Base-by-base conservation (phyloP, 169 alveolate species). In the Plasmodium malariae region DNA sequence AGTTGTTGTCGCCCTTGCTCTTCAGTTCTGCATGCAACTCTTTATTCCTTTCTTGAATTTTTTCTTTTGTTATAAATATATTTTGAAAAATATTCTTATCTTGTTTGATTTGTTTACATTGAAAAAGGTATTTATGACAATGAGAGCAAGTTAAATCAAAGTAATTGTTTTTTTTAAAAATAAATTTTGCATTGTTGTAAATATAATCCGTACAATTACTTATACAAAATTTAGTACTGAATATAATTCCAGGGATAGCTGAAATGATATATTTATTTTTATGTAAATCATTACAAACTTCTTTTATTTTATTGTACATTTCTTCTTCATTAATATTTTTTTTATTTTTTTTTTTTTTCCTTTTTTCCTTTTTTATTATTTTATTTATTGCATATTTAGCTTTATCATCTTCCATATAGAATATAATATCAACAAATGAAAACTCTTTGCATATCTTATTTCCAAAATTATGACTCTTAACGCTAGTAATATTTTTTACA, bases 391-490 rank as follows among this genome's bases (percentile, higher is more conserved):
- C 9, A 40, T 76, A 62, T 24, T 76, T 76, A 0, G 78, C 76
- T 36, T 76, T 76, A 9, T 76, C 89, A 76, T 76, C 89, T 4
- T 76, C 48, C 89, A 76, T 76, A 62, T 76, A 76, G 30, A 76
- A 62, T 2, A 76, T 45, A 14, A 24, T 21, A 28, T 76, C 89
- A n/a, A 48, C 32, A 51, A 76, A 76, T 1, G 89, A 76, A 62
- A 76, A 76, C 7, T 76, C 74, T 76, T 76, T 76, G 14, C 9
- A 34, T 43, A 76, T 62, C 32, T 36, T 76, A 32, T 28, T 60
- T 14, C 78, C 4, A 12, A 21, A n/a, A 45, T 62, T 76, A 6
- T 76, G 74, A 12, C 57, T 62, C 26, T 76, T 76, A 14, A 62
- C 74, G 30, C 78, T 62, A 26, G 28, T 62, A 1, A 76, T 54